Percentiles rank a stretch among this genome's conserved stretches.
Conservation (phyloP, 2,329 filamentous ascomycete species). For the Aspergillus pseudoglaucus region DNA sequence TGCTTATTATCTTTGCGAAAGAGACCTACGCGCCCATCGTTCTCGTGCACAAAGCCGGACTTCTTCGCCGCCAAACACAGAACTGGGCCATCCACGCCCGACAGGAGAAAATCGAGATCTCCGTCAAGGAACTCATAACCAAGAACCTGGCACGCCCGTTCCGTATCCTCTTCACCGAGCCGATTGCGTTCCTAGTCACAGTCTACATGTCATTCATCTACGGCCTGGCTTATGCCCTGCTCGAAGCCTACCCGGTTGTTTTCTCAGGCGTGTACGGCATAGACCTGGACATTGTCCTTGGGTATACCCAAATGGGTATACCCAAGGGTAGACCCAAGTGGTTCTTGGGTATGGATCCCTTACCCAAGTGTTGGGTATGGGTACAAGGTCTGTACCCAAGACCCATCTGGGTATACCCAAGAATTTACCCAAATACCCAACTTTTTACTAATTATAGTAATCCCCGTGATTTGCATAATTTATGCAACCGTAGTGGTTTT, state of each 20-base stretch:
- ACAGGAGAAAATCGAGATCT: conserved; percentile 14
- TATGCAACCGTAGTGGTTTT: too few relatives aligned
- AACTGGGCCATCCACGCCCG: conserved; percentile 18
- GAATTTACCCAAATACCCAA: too few relatives aligned
- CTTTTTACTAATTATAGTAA: too few relatives aligned
- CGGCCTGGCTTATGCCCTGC: conserved; percentile 15
- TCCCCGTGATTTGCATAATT: too few relatives aligned
- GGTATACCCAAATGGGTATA: too few relatives aligned
- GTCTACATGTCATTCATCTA: conserved; percentile 21
- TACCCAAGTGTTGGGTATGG: too few relatives aligned
- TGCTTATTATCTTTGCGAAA: conserved; percentile 35
- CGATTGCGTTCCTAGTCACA: conserved; percentile 19
- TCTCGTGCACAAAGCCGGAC: conserved; percentile 12
- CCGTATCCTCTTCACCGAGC: conserved; percentile 16
- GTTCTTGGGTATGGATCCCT: too few relatives aligned
- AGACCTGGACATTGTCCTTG: too few relatives aligned
- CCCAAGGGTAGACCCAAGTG: too few relatives aligned
- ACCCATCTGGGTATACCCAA: too few relatives aligned
- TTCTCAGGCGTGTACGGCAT: conserved; percentile 14
- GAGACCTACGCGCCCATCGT: conserved; percentile 47
- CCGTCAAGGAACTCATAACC: conserved; percentile 10
- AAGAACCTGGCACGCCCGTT: conserved; percentile 18
- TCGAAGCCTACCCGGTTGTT: conserved; percentile 16
- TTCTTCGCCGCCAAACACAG: conserved; percentile 13
- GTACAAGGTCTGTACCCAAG: too few relatives aligned